Evolutionary conservation across 345 rosid genomes (phyloP).

Genomic region (Noccaea caerulescens): DNA sequence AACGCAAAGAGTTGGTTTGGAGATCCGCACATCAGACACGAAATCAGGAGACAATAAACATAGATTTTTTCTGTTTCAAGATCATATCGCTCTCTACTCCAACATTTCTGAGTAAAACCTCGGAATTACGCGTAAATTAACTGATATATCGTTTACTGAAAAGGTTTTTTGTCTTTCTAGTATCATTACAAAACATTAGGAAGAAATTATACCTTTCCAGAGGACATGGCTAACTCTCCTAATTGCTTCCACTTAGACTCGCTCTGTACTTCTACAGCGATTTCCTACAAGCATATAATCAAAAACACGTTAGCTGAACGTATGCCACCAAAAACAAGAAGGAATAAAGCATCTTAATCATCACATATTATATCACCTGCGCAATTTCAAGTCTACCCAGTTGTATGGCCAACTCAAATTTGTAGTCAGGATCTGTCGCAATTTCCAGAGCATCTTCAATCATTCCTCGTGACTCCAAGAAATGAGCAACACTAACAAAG

Average conservation of each 20-base stretch:
- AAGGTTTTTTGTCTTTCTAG: constrained; percentile 9
- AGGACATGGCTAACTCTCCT: constrained; percentile 96
- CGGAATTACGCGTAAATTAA: constrained; percentile 12
- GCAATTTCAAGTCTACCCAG: constrained; percentile 94
- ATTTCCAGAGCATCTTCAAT: constrained; percentile 93
- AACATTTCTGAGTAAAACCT: constrained; percentile 5
- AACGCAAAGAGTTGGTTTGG: constrained; percentile 23
- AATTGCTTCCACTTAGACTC: constrained; percentile 99
- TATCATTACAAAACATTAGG: background rate
- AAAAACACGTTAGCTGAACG: background rate
- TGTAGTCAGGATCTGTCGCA: constrained; percentile 96
- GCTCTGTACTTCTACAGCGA: constrained; percentile 77
- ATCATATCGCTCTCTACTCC: background rate
- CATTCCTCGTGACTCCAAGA: constrained; percentile 99
- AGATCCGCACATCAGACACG: background rate
- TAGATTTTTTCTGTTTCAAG: background rate
- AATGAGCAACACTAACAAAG: constrained; percentile 86
- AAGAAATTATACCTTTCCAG: constrained; percentile 70
- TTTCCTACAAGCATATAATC: constrained; percentile 59
- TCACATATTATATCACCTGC: constrained; percentile 54
- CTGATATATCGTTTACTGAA: constrained; percentile 5
- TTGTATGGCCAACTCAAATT: constrained; percentile 94
- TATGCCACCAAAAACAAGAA: background rate
- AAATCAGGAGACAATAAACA: constrained; percentile 18
- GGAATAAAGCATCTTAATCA: constrained; percentile 17